Base-by-base conservation (phyloP, 2,329 filamentous ascomycete species). In the Berkeleyomyces basicola region DNA sequence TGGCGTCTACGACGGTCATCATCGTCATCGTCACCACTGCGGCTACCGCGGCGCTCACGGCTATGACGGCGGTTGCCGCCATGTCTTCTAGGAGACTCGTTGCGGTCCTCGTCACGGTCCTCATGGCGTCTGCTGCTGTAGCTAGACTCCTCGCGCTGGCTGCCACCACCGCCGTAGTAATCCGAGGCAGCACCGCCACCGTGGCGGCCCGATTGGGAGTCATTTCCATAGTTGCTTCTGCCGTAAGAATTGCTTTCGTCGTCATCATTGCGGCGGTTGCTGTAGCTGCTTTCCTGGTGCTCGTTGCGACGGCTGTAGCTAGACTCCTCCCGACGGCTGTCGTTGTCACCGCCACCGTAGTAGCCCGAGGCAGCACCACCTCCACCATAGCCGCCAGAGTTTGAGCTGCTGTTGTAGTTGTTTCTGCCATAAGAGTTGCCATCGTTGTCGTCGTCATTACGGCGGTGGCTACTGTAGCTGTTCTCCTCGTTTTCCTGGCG, bases 301-400 rank as follows among this genome's bases (percentile, higher is more conserved):
- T 66, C 65, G 14, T 67, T 63, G 37, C 66, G 42, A 42, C 69
- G 69, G 49, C 67, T 70, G 14, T 72, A 74, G 55, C 72, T 71
- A 37, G 72, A 53, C 9, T 64, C 60, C 16, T 64, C 58, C 3
- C 43, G 58, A 9, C 58, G 62, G 16, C 42, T 49, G 23, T 55
- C 59, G 11, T 37, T 16, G 68, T 85, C 79, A 65, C 82, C 84
- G 4, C 81, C 79, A 51, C 81, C 79, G 3, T 78, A 78, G 61
- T 76, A 72, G 5, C 71, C 74, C 16, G 77, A 76, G 7, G 75
- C 77, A 6, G 78, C 77, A 69, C 86, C 62, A 39, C 58, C 39
- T 2, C 61, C 59, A 3, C 62, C 62, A n/a, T 63, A 63, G 55
- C 40, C 80, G 4, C 76, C 79, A 58, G 74, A 43, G 16, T 36